Evolutionary conservation across 192 early-diverging fungal species (phyloP), one percentile per base, ranked within the genome.

Genomic region (Entomortierella parvispora): DNA sequence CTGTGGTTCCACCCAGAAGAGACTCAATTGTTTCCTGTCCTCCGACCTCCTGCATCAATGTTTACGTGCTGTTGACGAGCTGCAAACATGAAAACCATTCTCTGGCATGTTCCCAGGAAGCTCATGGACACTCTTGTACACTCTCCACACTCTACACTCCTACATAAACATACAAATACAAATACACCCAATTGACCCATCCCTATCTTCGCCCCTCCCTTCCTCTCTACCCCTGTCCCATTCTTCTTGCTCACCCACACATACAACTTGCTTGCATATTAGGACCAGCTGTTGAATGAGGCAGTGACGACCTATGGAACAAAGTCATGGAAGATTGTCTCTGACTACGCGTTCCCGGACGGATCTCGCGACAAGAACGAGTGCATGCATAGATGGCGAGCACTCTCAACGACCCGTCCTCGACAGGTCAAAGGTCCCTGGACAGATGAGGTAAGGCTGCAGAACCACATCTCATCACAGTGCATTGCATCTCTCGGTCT

Each of bases 351-450:
- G 5, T 77, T 77, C 52, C 72, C 65, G 25, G 65, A 77, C 17
- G 65, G 72, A 6, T 67, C 71, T 6, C 52, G 65, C 12, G 72
- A 77, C 46, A 57, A 54, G 9, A 77, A 63, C 28, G 72, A 68
- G 23, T 77, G 65, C 42, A 61, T 68, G 53, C 65, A 77, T 53
- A 65, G 72, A 6, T 77, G 72, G 72, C 33, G 72, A 50, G 45
- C 52, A 12, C 46, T 77, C 2, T 68, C 72, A 5, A 49, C 59
- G 12, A 49, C 46, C 15, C 46, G 47, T 14, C 65, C 59, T 10
- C 65, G 65, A n/a, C 72, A 77, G 37, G 72, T 77, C 31, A 77
- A 77, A 51, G 72, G 72, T 7, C 72, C 72, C 22, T 77, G 72
- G 72, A 77, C 72, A 2, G 72, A 77, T 28, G 72, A 77, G 54